Evolutionary conservation across 2,329 filamentous ascomycete genomes (phyloP).

Genomic region (Emydomyces testavorans): DNA sequence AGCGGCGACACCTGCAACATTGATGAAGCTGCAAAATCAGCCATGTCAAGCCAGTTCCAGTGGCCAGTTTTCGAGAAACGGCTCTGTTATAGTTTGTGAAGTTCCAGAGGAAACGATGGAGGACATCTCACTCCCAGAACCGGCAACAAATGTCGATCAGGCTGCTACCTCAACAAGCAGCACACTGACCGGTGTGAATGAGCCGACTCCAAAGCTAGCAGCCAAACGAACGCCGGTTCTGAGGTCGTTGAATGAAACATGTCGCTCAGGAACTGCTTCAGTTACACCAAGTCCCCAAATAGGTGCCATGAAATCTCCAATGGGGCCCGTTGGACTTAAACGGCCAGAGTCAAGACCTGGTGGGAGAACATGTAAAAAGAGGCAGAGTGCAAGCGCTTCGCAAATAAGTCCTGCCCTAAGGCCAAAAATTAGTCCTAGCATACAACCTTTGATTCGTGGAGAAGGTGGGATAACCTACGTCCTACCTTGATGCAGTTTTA

Average conservation of each 20-base stretch:
- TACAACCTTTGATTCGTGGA: constrained; percentile 76
- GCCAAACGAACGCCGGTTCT: constrained; percentile 49
- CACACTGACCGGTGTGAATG: constrained; percentile 40
- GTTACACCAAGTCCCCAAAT: constrained; percentile 44
- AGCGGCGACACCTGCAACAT: constrained; percentile 73
- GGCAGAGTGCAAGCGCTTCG: constrained; percentile 57
- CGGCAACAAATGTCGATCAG: constrained; percentile 43
- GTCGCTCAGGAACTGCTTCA: constrained; percentile 25
- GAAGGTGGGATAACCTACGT: constrained; percentile 39
- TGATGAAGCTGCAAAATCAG: constrained; percentile 61
- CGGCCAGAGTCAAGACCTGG: constrained; percentile 40
- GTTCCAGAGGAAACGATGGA: constrained; percentile 48
- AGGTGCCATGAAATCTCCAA: constrained; percentile 44
- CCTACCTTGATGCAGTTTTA: not conserved
- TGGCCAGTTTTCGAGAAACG: constrained; percentile 28
- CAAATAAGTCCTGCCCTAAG: constrained; percentile 77
- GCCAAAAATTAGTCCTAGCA: constrained; percentile 84
- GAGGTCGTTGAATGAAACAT: constrained; percentile 23
- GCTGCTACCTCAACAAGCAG: constrained; percentile 30
- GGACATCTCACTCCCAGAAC: constrained; percentile 62
- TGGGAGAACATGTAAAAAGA: constrained; percentile 52
- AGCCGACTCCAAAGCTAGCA: constrained; percentile 48
- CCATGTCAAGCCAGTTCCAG: constrained; percentile 31
- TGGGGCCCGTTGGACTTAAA: constrained; percentile 30
- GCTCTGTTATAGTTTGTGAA: constrained; percentile 31